These are phyloP conservation scores for Lachnum nothofagi DNA, from an alignment of 2,329 filamentous ascomycete genomes.

Conservation along the genomic window DNA sequence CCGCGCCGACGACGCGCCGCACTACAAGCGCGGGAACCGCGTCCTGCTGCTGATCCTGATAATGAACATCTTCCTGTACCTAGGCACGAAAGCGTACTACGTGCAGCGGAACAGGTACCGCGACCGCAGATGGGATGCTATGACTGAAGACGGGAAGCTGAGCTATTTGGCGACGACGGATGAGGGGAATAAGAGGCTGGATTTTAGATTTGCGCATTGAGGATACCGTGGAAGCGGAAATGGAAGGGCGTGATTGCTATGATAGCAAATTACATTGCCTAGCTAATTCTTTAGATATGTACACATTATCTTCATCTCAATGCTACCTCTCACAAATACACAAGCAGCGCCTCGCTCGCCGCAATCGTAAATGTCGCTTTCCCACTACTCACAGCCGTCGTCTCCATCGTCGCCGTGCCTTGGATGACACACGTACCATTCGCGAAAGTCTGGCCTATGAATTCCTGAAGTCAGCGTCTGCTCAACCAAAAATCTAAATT, in stretches of 20 bases:
- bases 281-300: too few species aligned
- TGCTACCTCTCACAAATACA: constrained; percentile 42
- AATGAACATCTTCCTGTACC: constrained; percentile 41
- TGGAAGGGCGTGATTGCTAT: too few species aligned
- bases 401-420: constrained; percentile 39
- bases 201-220: constrained; percentile 20
- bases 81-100: constrained; percentile 43
- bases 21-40: constrained; percentile 51
- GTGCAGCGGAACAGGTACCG: constrained; percentile 37
- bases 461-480: too few species aligned
- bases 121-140: constrained; percentile 38
- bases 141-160: constrained; percentile 40
- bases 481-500: too few species aligned
- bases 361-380: constrained; percentile 38
- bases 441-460: constrained; percentile 42
- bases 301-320: too few species aligned
- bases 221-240: neutral
- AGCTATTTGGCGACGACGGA: constrained; percentile 37
- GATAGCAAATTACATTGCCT: too few species aligned
- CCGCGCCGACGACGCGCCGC: constrained; percentile 42
- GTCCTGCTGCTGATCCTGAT: constrained; percentile 45
- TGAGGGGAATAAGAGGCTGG: constrained; percentile 31
- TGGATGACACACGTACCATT: constrained; percentile 42
- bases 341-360: constrained; percentile 45
- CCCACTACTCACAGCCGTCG: constrained; percentile 32